Base-by-base conservation (phyloP, 805 yeast genomes). In the Yarrowia osloensis region DNA sequence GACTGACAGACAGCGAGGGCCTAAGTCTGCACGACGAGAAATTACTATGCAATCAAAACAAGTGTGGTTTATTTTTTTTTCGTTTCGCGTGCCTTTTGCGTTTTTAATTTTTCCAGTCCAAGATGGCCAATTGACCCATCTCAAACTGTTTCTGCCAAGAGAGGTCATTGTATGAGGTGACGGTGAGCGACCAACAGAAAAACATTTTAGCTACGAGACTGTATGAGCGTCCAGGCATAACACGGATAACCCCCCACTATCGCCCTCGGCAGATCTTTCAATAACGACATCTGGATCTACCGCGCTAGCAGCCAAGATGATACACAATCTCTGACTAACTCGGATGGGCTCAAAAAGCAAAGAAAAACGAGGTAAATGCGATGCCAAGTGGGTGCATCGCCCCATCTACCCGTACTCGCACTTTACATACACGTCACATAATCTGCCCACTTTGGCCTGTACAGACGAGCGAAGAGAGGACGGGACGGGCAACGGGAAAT, bases 361-460 rank as follows among this genome's bases (percentile, higher is more conserved):
- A 19, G 24, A 31, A 39, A 19, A 19, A 21, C 39, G 55, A 49
- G 55, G 39, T 29, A 49, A 49, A 49, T 29, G 55, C 55, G 55
- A 49, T 52, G 59, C 42, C 42, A 52, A 52, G 42, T 22, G 59
- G 29, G 17, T 54, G 61, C 61, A 54, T 54, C 31, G 61, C 61
- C 61, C 44, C 61, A 54, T 54, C 61, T 35, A 50, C 40, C 40
- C 39, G 57, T 50, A 33, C 57, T n/a, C 24, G 57, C 15, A 50
- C 54, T 24, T n/a, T 24, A 46, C 31, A 19, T n/a, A 29, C 28
- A 49, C 11, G 44, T 54, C 44, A 54, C 42, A 54, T 54, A 54
- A 54, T 54, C 61, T 54, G 61, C 61, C 61, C 61, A 54, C 61
- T 54, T 54, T 54, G 44, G 44, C 24, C 39, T 29, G 39, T 19